A percentile compares a stretch with the other conserved stretches of the same genome.
Conservation (phyloP, 345 rosid genomes). For the Litchi chinensis region DNA sequence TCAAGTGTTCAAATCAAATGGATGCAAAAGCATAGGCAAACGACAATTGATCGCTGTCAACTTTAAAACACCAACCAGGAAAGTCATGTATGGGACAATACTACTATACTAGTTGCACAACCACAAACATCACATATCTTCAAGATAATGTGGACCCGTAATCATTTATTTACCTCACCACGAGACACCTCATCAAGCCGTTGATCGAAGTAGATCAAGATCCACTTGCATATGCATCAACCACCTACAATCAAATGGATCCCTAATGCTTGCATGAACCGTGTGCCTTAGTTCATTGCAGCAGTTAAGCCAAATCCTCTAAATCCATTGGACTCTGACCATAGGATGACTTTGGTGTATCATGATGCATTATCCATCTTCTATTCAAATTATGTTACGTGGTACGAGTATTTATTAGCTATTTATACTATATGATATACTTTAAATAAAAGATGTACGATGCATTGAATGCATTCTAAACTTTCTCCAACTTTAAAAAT, state of each 20-base stretch:
- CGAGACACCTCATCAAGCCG: neutral
- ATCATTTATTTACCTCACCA: neutral
- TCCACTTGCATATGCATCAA: neutral
- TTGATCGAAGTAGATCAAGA: conserved; percentile 1
- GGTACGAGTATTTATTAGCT: no score
- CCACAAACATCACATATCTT: conserved; percentile 29
- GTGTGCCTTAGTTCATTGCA: neutral
- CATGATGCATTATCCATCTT: neutral
- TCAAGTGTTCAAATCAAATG: neutral
- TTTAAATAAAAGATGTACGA: no score
- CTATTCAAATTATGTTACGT: neutral
- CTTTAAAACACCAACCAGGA: conserved; percentile 17
- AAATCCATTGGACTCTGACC: neutral
- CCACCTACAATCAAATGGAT: neutral
- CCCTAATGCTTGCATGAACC: neutral
- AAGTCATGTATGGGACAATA: conserved; percentile 7
- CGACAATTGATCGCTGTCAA: conserved; percentile 15
- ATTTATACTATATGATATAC: no score
- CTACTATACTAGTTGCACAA: conserved; percentile 1
- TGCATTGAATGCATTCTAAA: neutral
- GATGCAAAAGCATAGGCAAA: conserved; percentile 9
- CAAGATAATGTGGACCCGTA: conserved; percentile 30
- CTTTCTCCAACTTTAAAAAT: neutral
- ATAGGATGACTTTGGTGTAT: no score
- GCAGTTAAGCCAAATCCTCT: neutral